A percentile compares a stretch with the other conserved stretches of the same genome.
phyloP scores from a whole-genome alignment of 768 basidiomycete species.

The Chalciporus chontae region DNA sequence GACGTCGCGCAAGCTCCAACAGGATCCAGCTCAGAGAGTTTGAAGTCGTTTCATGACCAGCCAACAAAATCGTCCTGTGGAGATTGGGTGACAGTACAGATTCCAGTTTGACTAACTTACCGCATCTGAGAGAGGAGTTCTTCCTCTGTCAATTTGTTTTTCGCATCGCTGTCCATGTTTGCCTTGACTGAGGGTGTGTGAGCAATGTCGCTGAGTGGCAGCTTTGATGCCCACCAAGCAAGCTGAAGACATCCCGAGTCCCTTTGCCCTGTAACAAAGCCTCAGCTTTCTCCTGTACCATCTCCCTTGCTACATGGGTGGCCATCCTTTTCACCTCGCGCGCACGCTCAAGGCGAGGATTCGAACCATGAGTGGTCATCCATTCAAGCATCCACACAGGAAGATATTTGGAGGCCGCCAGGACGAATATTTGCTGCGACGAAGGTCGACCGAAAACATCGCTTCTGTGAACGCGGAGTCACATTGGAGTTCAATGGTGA shows the following conservation, averaged over 20 bases:
- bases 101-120: constrained; percentile 7
- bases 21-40: constrained; percentile 59
- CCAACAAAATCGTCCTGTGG: constrained; percentile 43
- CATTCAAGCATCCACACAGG: constrained; percentile 8
- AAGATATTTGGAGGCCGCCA: constrained; percentile 12
- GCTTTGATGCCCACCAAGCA: constrained; percentile 34
- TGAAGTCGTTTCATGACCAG: constrained; percentile 61
- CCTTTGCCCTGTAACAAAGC: constrained; percentile 13
- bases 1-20: constrained; percentile 57
- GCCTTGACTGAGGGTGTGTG: constrained; percentile 19
- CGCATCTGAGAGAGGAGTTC: constrained; percentile 17
- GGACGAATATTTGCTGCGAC: constrained; percentile 14
- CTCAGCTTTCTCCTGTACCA: constrained; percentile 18
- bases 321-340: constrained; percentile 8
- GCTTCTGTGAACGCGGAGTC: neutral
- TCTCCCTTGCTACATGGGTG: constrained; percentile 10
- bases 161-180: constrained; percentile 26
- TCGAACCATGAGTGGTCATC: neutral
- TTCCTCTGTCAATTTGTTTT: constrained; percentile 20
- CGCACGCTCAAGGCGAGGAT: constrained; percentile 9
- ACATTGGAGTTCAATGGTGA: neutral
- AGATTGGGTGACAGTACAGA: neutral
- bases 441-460: constrained; percentile 20
- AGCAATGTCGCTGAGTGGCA: neutral
- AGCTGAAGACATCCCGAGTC: constrained; percentile 21